These are phyloP conservation scores for Phytophthora nicotianae DNA, from an alignment of 352 stramenopile species.

Conservation along the genomic window DNA sequence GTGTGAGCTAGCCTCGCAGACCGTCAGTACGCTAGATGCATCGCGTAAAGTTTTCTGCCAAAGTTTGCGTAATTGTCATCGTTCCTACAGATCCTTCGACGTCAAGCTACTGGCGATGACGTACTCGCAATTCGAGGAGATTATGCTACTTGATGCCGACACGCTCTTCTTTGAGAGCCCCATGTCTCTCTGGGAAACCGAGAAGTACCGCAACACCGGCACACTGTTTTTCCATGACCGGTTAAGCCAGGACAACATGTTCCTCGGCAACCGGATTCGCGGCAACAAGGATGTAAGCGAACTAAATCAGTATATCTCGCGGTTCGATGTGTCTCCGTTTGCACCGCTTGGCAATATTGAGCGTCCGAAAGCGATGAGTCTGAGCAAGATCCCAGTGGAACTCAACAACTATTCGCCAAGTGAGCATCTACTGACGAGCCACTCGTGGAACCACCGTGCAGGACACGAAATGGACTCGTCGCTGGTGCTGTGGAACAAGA, in stretches of 20 bases:
- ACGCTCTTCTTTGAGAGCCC: slow-evolving; percentile 67
- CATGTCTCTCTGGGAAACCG: slow-evolving; percentile 54
- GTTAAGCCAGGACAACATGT: slow-evolving; percentile 46
- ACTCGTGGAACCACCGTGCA: slow-evolving; percentile 67
- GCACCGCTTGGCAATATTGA: slow-evolving; percentile 41
- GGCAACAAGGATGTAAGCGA: slow-evolving; percentile 32
- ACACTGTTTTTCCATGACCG: slow-evolving; percentile 68
- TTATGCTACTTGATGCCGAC: slow-evolving; percentile 78
- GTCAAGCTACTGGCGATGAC: slow-evolving; percentile 67
- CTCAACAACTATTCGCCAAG: slow-evolving; percentile 57
- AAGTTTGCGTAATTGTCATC: slow-evolving; percentile 47
- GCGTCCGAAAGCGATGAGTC: slow-evolving; percentile 25
- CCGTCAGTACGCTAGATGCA: slow-evolving; percentile 24
- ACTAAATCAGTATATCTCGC: slow-evolving; percentile 59
- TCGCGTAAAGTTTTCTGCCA: slow-evolving; percentile 58
- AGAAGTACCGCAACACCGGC: slow-evolving; percentile 56
- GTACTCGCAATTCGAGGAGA: slow-evolving; percentile 72
- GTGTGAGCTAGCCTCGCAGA: slow-evolving; percentile 47
- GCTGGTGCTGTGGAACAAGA: slow-evolving; percentile 77
- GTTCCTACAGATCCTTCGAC: slow-evolving; percentile 52
- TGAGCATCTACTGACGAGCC: slow-evolving; percentile 54
- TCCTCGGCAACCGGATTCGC: slow-evolving; percentile 42
- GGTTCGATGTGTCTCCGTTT: slow-evolving; percentile 58
- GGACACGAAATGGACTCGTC: slow-evolving; percentile 82
- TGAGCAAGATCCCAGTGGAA: slow-evolving; percentile 31